Percentiles rank a stretch among this genome's conserved stretches.
Conservation (phyloP, 1,284 basidiomycete species). For the Fistulinella cinereoalba region DNA sequence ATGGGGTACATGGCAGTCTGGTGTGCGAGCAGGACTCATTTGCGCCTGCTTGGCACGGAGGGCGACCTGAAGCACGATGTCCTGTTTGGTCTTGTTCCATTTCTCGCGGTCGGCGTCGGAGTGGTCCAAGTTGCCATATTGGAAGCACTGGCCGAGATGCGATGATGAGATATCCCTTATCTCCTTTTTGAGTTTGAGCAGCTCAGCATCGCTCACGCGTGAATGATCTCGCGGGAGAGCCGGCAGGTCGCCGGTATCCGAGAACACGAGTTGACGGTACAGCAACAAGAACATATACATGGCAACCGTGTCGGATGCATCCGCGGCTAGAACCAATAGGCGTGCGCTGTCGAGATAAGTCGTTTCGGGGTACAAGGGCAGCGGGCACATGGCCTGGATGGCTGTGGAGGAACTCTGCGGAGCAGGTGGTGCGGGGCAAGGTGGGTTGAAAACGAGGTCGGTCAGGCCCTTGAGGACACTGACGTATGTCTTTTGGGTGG, state of each 20-base stretch:
- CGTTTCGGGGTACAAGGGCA: constrained; percentile 71
- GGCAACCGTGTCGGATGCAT: constrained; percentile 73
- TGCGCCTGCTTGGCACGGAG: constrained; percentile 53
- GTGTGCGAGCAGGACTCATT: constrained; percentile 10
- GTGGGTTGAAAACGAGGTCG: constrained; percentile 67
- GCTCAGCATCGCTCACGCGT: constrained; percentile 45
- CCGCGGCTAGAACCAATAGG: constrained; percentile 65
- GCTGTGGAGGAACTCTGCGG: constrained; percentile 28
- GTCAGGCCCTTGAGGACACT: constrained; percentile 64
- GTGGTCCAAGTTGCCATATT: constrained; percentile 31
- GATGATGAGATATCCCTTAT: constrained; percentile 71
- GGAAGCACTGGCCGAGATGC: constrained; percentile 55
- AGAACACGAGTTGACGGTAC: constrained; percentile 69
- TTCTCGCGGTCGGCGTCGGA: constrained; percentile 41
- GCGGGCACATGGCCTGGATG: constrained; percentile 36
- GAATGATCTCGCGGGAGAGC: constrained; percentile 24
- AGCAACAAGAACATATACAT: constrained; percentile 81
- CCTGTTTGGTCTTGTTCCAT: constrained; percentile 52
- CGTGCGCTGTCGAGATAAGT: constrained; percentile 80
- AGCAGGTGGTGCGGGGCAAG: constrained; percentile 36
- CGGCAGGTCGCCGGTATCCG: constrained; percentile 34
- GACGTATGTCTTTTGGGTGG: constrained; percentile 55
- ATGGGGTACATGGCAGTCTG: constrained; percentile 13
- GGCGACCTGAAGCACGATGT: constrained; percentile 65
- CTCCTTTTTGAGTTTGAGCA: constrained; percentile 68